phyloP scores from a whole-genome alignment of 257 asterid genomes.

The Ilex aquifolium region DNA sequence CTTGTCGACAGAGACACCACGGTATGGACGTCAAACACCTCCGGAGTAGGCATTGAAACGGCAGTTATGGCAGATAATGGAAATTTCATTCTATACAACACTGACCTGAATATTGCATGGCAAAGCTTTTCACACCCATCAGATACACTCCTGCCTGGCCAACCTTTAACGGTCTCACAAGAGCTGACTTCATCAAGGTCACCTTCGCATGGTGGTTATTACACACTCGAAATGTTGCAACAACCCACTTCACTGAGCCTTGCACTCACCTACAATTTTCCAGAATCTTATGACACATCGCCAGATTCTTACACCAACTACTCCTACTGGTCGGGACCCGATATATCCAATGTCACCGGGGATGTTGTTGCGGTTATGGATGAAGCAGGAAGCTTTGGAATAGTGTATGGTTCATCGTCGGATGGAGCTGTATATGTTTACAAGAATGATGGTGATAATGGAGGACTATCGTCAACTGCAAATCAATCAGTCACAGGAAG shows the following conservation, averaged over 20 bases:
- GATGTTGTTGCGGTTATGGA: slow-evolving; percentile 61
- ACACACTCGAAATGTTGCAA: slow-evolving; percentile 76
- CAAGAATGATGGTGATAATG: slow-evolving; percentile 64
- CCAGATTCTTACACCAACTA: slow-evolving; percentile 41
- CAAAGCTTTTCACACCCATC: slow-evolving; percentile 81
- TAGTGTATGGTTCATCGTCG: slow-evolving; percentile 56
- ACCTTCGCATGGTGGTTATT: slow-evolving; percentile 55
- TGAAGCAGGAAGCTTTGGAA: slow-evolving; percentile 74
- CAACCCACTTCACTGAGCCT: slow-evolving; percentile 67
- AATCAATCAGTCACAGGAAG: slow-evolving; percentile 31
- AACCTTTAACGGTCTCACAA: slow-evolving; percentile 43
- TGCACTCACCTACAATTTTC: slow-evolving; percentile 58
- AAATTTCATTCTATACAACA: slow-evolving; percentile 54
- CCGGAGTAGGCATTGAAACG: slow-evolving; percentile 31
- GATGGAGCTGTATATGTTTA: slow-evolving; percentile 76
- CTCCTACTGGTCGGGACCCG: slow-evolving; percentile 84
- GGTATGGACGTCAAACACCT: slow-evolving; percentile 79
- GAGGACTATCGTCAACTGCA: slow-evolving; percentile 33
- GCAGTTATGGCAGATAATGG: slow-evolving; percentile 71
- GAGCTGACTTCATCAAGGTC: slow-evolving; percentile 57
- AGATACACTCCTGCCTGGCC: slow-evolving; percentile 85
- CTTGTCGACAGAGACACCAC: slow-evolving; percentile 41
- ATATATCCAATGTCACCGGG: slow-evolving; percentile 75
- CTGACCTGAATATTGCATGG: slow-evolving; percentile 40
- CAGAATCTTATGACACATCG: slow-evolving; percentile 25